phyloP scores from a whole-genome alignment of 352 stramenopile species.

The Blastocystis sp. region DNA sequence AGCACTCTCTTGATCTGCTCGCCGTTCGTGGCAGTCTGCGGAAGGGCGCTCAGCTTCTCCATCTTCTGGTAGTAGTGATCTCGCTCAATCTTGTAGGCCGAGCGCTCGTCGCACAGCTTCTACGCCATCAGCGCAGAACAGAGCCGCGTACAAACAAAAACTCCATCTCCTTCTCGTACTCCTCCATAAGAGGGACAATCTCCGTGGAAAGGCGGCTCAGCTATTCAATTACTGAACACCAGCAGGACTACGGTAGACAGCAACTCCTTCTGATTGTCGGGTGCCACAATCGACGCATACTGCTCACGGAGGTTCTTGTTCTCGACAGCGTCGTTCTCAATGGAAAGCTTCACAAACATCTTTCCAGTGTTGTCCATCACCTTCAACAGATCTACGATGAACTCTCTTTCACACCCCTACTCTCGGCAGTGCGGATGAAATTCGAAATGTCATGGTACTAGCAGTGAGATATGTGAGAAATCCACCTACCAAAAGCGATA shows the following conservation, averaged over 20 bases:
- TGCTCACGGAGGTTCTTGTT: neutral
- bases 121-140: neutral
- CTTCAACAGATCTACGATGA: slow-evolving; percentile 42
- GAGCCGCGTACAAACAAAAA: neutral
- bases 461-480: neutral
- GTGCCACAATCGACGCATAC: neutral
- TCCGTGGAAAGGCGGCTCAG: neutral
- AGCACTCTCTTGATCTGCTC: slow-evolving; percentile 19
- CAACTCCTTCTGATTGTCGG: neutral
- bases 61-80: slow-evolving; percentile 70
- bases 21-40: neutral
- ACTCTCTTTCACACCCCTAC: neutral
- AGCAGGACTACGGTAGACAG: neutral
- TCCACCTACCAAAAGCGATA: neutral
- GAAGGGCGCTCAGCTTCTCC: slow-evolving; percentile 19
- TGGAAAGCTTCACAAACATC: slow-evolving; percentile 6
- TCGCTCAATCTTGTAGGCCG: slow-evolving; percentile 44
- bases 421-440: neutral
- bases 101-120: slow-evolving; percentile 65
- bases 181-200: slow-evolving; percentile 36
- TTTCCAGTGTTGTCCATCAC: neutral
- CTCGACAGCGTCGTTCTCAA: neutral
- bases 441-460: neutral
- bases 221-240: neutral
- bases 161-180: slow-evolving; percentile 26